Percentiles rank a stretch among this genome's conserved stretches.
phyloP scores from a whole-genome alignment of 352 stramenopile genomes.

The Phytophthora sansomeana region DNA sequence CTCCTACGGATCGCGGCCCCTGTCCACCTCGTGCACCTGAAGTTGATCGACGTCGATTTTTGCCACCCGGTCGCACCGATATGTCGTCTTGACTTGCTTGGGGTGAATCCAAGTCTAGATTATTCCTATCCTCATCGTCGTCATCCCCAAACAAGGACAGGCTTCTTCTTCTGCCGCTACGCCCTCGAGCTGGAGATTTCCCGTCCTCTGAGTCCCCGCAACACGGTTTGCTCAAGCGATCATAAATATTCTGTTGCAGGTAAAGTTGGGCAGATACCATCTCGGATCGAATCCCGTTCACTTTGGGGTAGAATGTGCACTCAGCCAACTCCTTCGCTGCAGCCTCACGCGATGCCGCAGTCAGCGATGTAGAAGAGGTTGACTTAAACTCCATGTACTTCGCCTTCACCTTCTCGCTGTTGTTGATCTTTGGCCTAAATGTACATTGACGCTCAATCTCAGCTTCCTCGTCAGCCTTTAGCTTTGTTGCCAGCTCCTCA shows the following conservation, averaged over 20 bases:
- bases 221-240: constrained; percentile 77
- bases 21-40: constrained; percentile 21
- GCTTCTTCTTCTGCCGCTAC: constrained; percentile 34
- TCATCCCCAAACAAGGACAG: constrained; percentile 45
- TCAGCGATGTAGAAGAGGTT: constrained; percentile 48
- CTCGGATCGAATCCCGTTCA: constrained; percentile 75
- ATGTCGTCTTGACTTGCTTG: constrained; percentile 62
- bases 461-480: constrained; percentile 78
- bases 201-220: constrained; percentile 28
- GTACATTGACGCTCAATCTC: constrained; percentile 79
- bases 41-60: constrained; percentile 19
- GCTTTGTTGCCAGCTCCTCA: constrained; percentile 66
- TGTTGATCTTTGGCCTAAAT: constrained; percentile 76
- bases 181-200: constrained; percentile 28
- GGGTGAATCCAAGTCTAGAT: constrained; percentile 28
- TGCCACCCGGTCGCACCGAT: constrained; percentile 41
- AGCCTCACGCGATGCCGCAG: constrained; percentile 64
- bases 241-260: constrained; percentile 87
- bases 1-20: constrained; percentile 64
- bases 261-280: constrained; percentile 89
- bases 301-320: constrained; percentile 83
- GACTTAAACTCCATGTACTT: constrained; percentile 75
- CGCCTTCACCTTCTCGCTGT: constrained; percentile 67
- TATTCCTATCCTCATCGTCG: constrained; percentile 41
- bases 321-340: constrained; percentile 70